These are phyloP conservation scores for Heterobasidion irregulare DNA, from an alignment of 1,284 basidiomycete species.

Conservation along the genomic window DNA sequence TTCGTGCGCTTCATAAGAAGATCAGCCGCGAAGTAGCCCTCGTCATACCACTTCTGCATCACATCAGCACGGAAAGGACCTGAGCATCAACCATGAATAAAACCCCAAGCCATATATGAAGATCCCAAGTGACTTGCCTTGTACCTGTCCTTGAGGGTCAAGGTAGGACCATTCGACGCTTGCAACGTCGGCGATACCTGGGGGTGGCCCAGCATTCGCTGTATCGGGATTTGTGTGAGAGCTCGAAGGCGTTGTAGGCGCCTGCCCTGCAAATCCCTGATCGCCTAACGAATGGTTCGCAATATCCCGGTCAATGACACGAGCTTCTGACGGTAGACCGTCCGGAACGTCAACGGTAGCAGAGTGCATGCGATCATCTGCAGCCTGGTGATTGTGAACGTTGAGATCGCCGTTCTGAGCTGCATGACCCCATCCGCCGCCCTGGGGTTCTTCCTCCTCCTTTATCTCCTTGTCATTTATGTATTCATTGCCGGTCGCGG, in stretches of 20 bases:
- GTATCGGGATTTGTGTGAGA: background rate
- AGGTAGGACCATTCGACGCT: slow-evolving; percentile 86
- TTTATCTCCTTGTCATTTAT: too few species aligned
- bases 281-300: background rate
- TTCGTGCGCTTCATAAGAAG: slow-evolving; percentile 77
- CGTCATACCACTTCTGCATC: slow-evolving; percentile 97
- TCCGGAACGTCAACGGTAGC: too few species aligned
- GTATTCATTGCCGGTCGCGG: background rate
- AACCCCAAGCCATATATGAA: background rate
- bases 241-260: background rate
- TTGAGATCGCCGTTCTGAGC: too few species aligned
- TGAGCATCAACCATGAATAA: slow-evolving; percentile 19
- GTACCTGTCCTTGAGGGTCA: slow-evolving; percentile 83
- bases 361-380: too few species aligned
- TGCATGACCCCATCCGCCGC: too few species aligned
- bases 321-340: too few species aligned
- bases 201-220: slow-evolving; percentile 27
- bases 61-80: slow-evolving; percentile 86
- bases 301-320: background rate
- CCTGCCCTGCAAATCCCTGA: background rate
- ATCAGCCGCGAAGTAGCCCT: slow-evolving; percentile 84
- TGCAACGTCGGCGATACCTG: slow-evolving; percentile 50
- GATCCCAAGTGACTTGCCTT: slow-evolving; percentile 46
- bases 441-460: too few species aligned
- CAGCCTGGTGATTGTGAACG: too few species aligned